Evolutionary conservation across 768 basidiomycete species (phyloP).

Genomic region (Boletus subparvulus): DNA sequence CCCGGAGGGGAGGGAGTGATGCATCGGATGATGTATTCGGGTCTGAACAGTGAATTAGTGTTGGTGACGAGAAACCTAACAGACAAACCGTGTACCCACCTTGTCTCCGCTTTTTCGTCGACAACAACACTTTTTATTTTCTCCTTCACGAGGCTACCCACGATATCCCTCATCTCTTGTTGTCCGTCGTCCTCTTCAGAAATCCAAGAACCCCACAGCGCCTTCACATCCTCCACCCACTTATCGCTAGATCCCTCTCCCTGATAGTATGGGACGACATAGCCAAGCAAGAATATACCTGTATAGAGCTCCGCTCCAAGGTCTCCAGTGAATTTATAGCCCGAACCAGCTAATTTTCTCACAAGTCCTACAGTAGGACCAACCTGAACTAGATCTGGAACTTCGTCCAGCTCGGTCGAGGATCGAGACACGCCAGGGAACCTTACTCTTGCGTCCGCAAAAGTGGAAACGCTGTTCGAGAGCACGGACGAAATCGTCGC

Average conservation of each 20-base stretch:
- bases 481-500: constrained; percentile 15
- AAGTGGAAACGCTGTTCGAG: constrained; percentile 13
- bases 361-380: constrained; percentile 8
- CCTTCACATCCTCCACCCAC: constrained; percentile 23
- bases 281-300: constrained; percentile 22
- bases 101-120: constrained; percentile 33
- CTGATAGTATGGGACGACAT: constrained; percentile 11
- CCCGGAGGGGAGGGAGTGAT: constrained; percentile 37
- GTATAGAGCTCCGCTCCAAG: constrained; percentile 21
- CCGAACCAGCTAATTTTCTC: constrained; percentile 17
- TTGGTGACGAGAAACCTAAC: neutral
- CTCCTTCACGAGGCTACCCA: constrained; percentile 39
- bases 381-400: neutral
- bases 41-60: constrained; percentile 31
- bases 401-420: neutral
- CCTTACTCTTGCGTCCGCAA: constrained; percentile 15
- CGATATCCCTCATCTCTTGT: constrained; percentile 23
- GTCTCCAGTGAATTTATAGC: constrained; percentile 21
- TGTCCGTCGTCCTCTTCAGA: constrained; percentile 9
- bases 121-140: constrained; percentile 42
- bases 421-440: constrained; percentile 10
- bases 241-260: constrained; percentile 7
- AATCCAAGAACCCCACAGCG: constrained; percentile 34
- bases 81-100: constrained; percentile 26
- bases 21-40: constrained; percentile 45